phyloP scores from a whole-genome alignment of 1,139 yeast species.

The Yamadazyma taylorii region DNA sequence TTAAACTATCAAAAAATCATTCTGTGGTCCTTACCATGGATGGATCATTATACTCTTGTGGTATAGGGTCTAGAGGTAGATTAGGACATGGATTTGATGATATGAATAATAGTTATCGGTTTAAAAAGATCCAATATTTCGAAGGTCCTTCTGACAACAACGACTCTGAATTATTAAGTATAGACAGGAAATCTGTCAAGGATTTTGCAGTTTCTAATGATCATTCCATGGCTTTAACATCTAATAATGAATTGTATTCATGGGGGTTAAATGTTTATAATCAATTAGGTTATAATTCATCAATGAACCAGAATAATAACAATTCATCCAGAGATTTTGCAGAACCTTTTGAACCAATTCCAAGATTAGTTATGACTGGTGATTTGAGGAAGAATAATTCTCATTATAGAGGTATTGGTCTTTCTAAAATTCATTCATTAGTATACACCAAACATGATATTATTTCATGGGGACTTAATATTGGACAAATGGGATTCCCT shows the following conservation, averaged over 20 bases:
- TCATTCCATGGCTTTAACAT: constrained; percentile 60
- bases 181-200: constrained; percentile 28
- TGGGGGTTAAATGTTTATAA: constrained; percentile 77
- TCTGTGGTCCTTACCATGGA: constrained; percentile 59
- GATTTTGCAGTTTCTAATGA: constrained; percentile 59
- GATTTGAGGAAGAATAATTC: constrained; percentile 38
- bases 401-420: constrained; percentile 53
- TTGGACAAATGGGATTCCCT: constrained; percentile 80
- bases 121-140: constrained; percentile 33
- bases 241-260: constrained; percentile 54
- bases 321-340: constrained; percentile 23
- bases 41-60: constrained; percentile 58
- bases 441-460: constrained; percentile 55
- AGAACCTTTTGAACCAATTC: constrained; percentile 44
- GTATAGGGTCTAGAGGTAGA: constrained; percentile 71
- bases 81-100: constrained; percentile 55
- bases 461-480: constrained; percentile 77
- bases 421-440: constrained; percentile 73
- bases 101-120: constrained; percentile 35
- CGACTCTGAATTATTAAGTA: neutral
- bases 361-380: constrained; percentile 47
- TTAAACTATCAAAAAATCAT: constrained; percentile 65
- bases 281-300: constrained; percentile 59
- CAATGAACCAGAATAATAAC: constrained; percentile 21
- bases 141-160: constrained; percentile 7